phyloP scores from a whole-genome alignment of 306 rosid species.

The Ochetophila trinervis region DNA sequence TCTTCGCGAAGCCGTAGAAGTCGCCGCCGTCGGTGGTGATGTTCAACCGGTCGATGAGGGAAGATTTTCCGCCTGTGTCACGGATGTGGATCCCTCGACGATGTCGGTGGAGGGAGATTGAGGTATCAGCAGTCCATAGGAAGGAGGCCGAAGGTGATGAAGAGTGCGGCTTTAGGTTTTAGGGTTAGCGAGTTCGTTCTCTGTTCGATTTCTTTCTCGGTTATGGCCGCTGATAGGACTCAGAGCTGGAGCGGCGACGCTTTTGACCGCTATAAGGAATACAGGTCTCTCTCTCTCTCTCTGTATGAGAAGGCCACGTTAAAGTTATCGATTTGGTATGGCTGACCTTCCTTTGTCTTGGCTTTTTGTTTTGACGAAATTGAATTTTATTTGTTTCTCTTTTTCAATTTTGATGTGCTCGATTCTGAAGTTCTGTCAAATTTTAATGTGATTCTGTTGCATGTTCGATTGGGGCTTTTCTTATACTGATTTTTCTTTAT shows the following conservation, averaged over 20 bases:
- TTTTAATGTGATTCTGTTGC: background rate
- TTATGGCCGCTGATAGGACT: slow-evolving; percentile 96
- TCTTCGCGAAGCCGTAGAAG: slow-evolving; percentile 14
- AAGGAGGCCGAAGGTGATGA: slow-evolving; percentile 34
- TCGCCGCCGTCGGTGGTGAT: slow-evolving; percentile 27
- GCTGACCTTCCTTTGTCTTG: background rate
- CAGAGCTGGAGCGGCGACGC: slow-evolving; percentile 99
- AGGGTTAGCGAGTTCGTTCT: slow-evolving; percentile 67
- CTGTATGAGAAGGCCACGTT: slow-evolving; percentile 67
- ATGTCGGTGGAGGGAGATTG: slow-evolving; percentile 34
- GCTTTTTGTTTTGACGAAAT: background rate
- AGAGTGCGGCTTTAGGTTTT: slow-evolving; percentile 77
- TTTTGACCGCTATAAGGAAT: slow-evolving; percentile 93
- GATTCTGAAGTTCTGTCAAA: background rate
- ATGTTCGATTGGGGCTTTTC: background rate
- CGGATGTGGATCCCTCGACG: slow-evolving; percentile 42
- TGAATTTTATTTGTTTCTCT: background rate
- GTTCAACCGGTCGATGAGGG: slow-evolving; percentile 41
- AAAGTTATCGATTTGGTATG: slow-evolving; percentile 75
- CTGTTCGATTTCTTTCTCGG: slow-evolving; percentile 86
- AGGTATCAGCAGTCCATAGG: slow-evolving; percentile 9
- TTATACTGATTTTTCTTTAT: background rate
- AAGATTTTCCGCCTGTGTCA: slow-evolving; percentile 36
- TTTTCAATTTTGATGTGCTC: slow-evolving; percentile 6
- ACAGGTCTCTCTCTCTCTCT: slow-evolving; percentile 51